phyloP scores from a whole-genome alignment of 768 basidiomycete genomes.

The Rhodosporidiobolus sp. region DNA sequence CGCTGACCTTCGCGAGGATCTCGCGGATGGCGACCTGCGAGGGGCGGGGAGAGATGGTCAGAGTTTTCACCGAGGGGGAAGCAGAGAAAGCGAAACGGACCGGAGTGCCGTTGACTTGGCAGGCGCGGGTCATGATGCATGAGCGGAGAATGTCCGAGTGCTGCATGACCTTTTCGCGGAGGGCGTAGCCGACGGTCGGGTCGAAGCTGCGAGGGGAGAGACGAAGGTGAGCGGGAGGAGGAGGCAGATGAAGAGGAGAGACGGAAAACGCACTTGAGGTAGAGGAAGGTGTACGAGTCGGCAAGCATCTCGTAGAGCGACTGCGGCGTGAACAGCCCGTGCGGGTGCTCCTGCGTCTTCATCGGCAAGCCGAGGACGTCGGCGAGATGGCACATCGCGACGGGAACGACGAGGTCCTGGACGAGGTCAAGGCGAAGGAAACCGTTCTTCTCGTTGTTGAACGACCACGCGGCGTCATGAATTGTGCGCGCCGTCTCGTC shows the following conservation, averaged over 20 bases:
- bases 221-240: neutral
- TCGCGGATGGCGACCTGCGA: neutral
- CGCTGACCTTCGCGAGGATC: neutral
- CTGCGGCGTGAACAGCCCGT: slow-evolving; percentile 18
- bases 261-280: slow-evolving; percentile 15
- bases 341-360: slow-evolving; percentile 24
- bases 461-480: slow-evolving; percentile 28
- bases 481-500: neutral
- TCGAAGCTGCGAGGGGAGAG: slow-evolving; percentile 8
- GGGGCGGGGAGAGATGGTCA: neutral
- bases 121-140: slow-evolving; percentile 13
- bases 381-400: slow-evolving; percentile 52
- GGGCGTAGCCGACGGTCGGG: slow-evolving; percentile 17
- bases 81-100: neutral
- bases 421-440: slow-evolving; percentile 60
- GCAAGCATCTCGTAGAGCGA: slow-evolving; percentile 26
- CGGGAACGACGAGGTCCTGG: slow-evolving; percentile 62
- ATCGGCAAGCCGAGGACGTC: slow-evolving; percentile 24
- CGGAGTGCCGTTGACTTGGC: neutral
- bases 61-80: neutral
- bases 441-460: slow-evolving; percentile 41
- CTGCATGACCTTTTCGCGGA: slow-evolving; percentile 18
- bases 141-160: neutral
- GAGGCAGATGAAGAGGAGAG: neutral
- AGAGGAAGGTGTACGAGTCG: slow-evolving; percentile 19